Conservation (phyloP, 345 rosid genomes). For the Salix brachista region DNA sequence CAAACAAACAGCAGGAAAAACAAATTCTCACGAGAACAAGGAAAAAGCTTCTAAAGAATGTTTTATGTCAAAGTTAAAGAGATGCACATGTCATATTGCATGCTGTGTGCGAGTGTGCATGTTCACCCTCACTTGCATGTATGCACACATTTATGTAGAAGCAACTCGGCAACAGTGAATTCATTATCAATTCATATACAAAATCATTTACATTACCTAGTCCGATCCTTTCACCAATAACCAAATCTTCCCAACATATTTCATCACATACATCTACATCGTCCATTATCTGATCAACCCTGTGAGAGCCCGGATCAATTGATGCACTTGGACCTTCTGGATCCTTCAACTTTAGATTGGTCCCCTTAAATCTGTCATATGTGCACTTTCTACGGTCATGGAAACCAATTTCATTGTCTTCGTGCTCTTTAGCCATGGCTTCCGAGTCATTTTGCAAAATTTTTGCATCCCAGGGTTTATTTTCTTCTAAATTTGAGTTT, state of each 20-base stretch:
- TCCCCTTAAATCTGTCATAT: conserved; percentile 51
- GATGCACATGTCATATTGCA: neutral
- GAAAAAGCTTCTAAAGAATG: neutral
- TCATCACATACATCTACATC: conserved; percentile 96
- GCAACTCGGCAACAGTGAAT: neutral
- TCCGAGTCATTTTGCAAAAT: conserved; percentile 33
- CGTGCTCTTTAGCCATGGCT: conserved; percentile 26
- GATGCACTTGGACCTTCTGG: conserved; percentile 64
- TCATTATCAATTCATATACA: conserved; percentile 7
- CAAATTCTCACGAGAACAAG: neutral
- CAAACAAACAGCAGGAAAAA: neutral
- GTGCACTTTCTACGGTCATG: conserved; percentile 47
- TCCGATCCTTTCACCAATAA: conserved; percentile 96
- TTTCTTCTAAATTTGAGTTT: conserved; percentile 32
- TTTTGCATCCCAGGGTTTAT: conserved; percentile 31
- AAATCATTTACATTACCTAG: conserved; percentile 54
- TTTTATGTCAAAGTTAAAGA: neutral
- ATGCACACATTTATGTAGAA: neutral
- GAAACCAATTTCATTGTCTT: conserved; percentile 41
- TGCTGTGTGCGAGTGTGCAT: neutral
- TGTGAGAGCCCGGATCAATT: conserved; percentile 44
- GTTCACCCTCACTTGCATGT: neutral
- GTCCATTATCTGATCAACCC: conserved; percentile 65
- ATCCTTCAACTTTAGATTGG: conserved; percentile 54
- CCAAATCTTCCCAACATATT: conserved; percentile 97